Conservation (phyloP, 2,329 filamentous ascomycete genomes). For the Chaetomium strumarium region DNA sequence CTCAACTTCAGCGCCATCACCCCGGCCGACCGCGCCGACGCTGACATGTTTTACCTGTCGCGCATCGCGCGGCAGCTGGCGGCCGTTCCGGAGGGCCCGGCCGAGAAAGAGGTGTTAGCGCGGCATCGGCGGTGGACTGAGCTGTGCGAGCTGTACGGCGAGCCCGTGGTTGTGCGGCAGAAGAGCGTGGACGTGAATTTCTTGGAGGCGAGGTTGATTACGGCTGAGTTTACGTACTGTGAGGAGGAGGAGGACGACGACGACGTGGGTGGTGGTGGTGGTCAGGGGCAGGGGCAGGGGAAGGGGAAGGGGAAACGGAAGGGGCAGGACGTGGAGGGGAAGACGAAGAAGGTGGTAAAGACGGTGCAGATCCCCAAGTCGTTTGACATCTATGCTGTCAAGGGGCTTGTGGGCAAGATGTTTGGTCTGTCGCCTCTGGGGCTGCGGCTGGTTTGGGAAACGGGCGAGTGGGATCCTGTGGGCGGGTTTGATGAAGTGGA, state of each 20-base stretch:
- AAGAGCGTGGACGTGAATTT: constrained; percentile 66
- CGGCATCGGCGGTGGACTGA: constrained; percentile 66
- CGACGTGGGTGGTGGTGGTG: constrained; percentile 4
- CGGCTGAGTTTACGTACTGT: constrained; percentile 46
- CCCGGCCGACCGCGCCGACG: constrained; percentile 70
- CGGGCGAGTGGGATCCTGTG: constrained; percentile 82
- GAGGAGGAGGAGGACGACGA: too few species aligned
- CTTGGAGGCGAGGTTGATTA: constrained; percentile 71
- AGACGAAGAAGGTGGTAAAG: constrained; percentile 22
- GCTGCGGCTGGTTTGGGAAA: constrained; percentile 75
- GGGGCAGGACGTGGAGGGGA: not conserved
- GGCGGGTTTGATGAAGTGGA: constrained; percentile 55
- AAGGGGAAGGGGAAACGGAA: not conserved
- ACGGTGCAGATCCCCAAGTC: constrained; percentile 61
- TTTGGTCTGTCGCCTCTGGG: constrained; percentile 59
- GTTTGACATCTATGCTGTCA: constrained; percentile 74
- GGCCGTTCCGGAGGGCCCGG: constrained; percentile 38
- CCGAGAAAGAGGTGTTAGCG: constrained; percentile 49
- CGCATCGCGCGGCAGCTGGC: constrained; percentile 73
- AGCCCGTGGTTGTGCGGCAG: constrained; percentile 56
- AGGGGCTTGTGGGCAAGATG: constrained; percentile 68
- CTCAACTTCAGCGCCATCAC: constrained; percentile 73
- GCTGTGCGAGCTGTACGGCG: constrained; percentile 71
- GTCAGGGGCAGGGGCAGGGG: not conserved
- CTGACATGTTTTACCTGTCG: constrained; percentile 88